A percentile compares a stretch with the other conserved stretches of the same genome.
Conservation (phyloP, 1,284 basidiomycete species). For the Phellinidium pouzarii region DNA sequence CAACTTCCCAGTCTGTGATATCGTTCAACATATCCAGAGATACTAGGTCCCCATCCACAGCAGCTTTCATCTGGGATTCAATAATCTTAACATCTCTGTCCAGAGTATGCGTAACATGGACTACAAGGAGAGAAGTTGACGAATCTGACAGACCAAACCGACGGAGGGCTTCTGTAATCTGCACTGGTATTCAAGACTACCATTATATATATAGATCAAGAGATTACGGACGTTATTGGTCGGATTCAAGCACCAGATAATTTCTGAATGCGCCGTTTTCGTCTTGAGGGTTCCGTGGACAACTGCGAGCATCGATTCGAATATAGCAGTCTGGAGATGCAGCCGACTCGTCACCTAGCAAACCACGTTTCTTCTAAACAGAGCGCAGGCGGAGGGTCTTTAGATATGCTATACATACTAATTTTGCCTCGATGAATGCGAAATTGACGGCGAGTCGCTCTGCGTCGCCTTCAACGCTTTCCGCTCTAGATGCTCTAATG, state of each 20-base stretch:
- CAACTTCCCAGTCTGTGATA: conserved; percentile 61
- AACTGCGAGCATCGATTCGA: conserved; percentile 73
- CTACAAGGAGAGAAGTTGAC: conserved; percentile 65
- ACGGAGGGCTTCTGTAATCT: conserved; percentile 84
- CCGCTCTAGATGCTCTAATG: conserved; percentile 55
- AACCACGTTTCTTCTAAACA: not conserved
- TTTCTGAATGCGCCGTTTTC: conserved; percentile 80
- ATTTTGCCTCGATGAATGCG: conserved; percentile 76
- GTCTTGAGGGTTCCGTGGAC: conserved; percentile 55
- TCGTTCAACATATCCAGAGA: conserved; percentile 40
- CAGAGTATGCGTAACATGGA: conserved; percentile 48
- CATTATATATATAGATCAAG: not conserved
- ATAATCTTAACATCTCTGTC: conserved; percentile 27
- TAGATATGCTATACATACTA: conserved; percentile 29
- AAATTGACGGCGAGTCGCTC: conserved; percentile 76
- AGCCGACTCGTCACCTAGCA: conserved; percentile 62
- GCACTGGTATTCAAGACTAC: not conserved
- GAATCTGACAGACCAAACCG: conserved; percentile 75
- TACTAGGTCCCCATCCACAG: conserved; percentile 51
- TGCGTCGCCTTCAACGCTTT: conserved; percentile 54
- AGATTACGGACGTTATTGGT: conserved; percentile 64
- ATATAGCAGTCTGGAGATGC: conserved; percentile 77
- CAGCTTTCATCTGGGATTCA: conserved; percentile 42
- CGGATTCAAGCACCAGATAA: conserved; percentile 77
- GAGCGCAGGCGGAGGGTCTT: conserved; percentile 1